Conservation (phyloP, 2,329 filamentous ascomycete species). For the Colletotrichum sp. region DNA sequence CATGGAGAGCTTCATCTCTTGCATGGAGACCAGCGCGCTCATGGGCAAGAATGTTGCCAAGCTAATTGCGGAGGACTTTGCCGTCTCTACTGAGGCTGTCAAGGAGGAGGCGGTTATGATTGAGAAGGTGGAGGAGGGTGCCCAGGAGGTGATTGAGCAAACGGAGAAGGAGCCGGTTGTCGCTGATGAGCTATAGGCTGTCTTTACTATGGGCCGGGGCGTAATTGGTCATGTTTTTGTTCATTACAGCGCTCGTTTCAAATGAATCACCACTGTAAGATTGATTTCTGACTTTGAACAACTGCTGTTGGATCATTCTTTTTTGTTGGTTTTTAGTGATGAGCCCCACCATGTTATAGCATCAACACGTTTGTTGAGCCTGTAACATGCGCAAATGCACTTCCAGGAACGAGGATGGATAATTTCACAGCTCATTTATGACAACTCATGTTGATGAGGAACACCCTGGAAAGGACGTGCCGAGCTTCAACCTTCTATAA, state of each 20-base stretch:
- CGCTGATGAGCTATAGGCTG: constrained; percentile 22
- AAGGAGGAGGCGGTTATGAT: constrained; percentile 1
- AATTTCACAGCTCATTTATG: neutral
- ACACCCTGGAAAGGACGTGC: fast-evolving
- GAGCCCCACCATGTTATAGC: neutral
- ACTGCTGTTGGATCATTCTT: neutral
- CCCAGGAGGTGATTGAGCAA: constrained; percentile 18
- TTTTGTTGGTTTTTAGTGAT: neutral
- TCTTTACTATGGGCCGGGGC: neutral
- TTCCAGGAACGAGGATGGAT: neutral
- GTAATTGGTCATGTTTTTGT: neutral
- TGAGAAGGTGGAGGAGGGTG: neutral
- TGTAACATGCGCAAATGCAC: neutral
- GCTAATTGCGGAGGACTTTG: constrained; percentile 68
- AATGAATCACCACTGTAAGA: neutral
- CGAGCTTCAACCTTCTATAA: neutral
- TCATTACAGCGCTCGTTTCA: neutral
- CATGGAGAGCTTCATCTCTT: constrained; percentile 94
- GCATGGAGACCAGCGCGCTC: constrained; percentile 94
- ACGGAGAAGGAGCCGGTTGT: constrained; percentile 6
- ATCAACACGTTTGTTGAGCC: fast-evolving
- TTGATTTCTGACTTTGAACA: neutral
- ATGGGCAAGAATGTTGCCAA: constrained; percentile 88
- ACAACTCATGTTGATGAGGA: neutral
- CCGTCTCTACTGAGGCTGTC: constrained; percentile 24